These are phyloP conservation scores for Coemansia sp. DNA, from an alignment of 192 early-diverging fungal species.

Conservation along the genomic window DNA sequence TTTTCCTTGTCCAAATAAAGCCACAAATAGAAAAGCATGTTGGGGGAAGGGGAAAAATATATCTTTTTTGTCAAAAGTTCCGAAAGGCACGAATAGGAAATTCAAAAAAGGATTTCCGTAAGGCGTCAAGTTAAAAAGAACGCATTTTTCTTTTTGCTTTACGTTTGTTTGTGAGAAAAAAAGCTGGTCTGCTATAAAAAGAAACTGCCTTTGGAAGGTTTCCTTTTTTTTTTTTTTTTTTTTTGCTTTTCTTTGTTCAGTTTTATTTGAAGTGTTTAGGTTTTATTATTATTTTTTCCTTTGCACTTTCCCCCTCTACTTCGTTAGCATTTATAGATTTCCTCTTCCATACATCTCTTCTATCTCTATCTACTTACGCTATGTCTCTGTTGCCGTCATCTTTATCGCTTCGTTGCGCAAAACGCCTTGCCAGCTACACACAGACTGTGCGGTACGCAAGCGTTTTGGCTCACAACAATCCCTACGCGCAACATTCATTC, in stretches of 20 bases:
- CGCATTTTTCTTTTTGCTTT: background rate
- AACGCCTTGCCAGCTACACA: background rate
- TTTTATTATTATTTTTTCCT: slow-evolving; percentile 6
- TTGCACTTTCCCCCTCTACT: slow-evolving; percentile 5
- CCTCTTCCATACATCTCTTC: background rate
- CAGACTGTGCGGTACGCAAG: slow-evolving; percentile 10
- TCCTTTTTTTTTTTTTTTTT: slow-evolving; percentile 13
- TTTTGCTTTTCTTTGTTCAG: background rate
- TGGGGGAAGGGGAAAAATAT: no score
- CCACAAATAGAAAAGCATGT: no score
- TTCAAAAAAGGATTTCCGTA: background rate
- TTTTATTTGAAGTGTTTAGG: background rate
- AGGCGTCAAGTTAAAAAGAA: background rate
- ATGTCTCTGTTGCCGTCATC: background rate
- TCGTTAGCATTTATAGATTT: background rate
- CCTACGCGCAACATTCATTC: background rate
- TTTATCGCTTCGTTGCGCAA: background rate
- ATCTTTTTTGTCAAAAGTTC: no score
- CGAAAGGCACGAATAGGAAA: no score
- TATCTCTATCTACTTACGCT: background rate
- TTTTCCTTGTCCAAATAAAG: no score
- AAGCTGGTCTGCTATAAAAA: background rate
- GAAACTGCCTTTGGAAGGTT: background rate
- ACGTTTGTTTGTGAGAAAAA: background rate
- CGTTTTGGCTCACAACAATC: slow-evolving; percentile 11